Percentiles rank a stretch among this genome's conserved stretches.
Evolutionary conservation across 192 early-diverging fungal genomes (phyloP).

Genomic region (Allomyces javanicus): DNA sequence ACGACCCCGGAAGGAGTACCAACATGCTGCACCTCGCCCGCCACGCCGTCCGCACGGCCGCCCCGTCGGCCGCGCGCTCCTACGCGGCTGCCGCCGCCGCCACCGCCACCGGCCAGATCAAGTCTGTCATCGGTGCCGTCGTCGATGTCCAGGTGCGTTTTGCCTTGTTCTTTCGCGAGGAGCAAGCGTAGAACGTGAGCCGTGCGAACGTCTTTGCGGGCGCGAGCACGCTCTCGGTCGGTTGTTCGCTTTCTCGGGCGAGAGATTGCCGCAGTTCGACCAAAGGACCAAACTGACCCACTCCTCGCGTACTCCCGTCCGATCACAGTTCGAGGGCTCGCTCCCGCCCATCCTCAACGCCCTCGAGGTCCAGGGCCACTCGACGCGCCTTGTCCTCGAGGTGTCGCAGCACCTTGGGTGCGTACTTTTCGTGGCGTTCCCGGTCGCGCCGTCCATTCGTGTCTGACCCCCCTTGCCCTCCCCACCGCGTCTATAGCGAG

Average conservation of each 20-base stretch:
- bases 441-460: too few relatives aligned
- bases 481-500: conserved; percentile 24
- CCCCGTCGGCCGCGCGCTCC: conserved; percentile 28
- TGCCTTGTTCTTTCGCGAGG: too few relatives aligned
- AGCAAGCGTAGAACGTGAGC: too few relatives aligned
- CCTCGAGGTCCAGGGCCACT: conserved; percentile 70
- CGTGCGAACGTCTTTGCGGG: too few relatives aligned
- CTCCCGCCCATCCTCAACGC: conserved; percentile 92
- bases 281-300: too few relatives aligned
- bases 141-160: conserved; percentile 77
- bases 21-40: neutral
- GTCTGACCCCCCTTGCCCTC: too few relatives aligned
- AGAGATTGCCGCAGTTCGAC: too few relatives aligned
- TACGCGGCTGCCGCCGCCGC: conserved; percentile 27
- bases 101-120: conserved; percentile 51
- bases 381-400: conserved; percentile 76
- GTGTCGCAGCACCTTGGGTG: conserved; percentile 86
- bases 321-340: conserved; percentile 27
- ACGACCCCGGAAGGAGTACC: too few relatives aligned
- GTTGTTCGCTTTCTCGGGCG: too few relatives aligned
- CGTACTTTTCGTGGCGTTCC: neutral
- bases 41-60: neutral
- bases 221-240: too few relatives aligned
- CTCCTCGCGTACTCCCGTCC: too few relatives aligned
- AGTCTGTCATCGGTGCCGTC: conserved; percentile 92